Evolutionary conservation across 768 basidiomycete species (phyloP).

Genomic region (Tylopilus subfusipes): DNA sequence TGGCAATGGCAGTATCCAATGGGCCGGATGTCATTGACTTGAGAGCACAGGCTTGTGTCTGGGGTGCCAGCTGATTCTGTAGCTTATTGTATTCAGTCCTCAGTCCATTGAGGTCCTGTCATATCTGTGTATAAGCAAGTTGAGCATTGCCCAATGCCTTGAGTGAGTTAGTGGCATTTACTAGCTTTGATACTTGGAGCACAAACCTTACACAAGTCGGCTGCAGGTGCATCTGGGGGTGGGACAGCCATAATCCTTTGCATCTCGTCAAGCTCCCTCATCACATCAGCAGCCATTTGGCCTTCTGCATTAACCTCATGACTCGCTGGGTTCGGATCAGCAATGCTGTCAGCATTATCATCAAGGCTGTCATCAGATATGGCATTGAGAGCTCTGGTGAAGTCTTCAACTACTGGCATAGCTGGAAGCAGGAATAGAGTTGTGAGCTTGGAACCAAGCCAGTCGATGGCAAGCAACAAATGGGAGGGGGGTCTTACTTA

Average conservation of each 20-base stretch:
- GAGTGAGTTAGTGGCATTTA: background rate
- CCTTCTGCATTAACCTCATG: background rate
- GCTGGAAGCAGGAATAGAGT: too few relatives aligned
- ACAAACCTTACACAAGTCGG: background rate
- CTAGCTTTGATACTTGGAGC: too few relatives aligned
- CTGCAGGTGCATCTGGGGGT: background rate
- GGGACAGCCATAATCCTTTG: background rate
- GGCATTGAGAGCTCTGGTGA: too few relatives aligned
- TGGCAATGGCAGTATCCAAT: background rate
- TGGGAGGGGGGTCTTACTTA: too few relatives aligned
- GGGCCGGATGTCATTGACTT: background rate
- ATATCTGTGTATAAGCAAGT: background rate
- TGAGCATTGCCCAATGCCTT: background rate
- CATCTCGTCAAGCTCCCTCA: background rate
- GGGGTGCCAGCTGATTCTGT: background rate
- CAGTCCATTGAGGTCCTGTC: background rate
- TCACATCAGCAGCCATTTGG: background rate
- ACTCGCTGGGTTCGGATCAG: background rate
- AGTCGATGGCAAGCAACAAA: too few relatives aligned
- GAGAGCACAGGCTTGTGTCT: background rate
- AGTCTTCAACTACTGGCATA: too few relatives aligned
- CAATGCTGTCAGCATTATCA: background rate
- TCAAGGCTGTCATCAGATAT: background rate
- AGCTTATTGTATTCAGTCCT: background rate
- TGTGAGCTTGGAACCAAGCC: too few relatives aligned